Evolutionary conservation across 371 early-diverging fungal genomes (phyloP).

Genomic region (Mucor mucedo): DNA sequence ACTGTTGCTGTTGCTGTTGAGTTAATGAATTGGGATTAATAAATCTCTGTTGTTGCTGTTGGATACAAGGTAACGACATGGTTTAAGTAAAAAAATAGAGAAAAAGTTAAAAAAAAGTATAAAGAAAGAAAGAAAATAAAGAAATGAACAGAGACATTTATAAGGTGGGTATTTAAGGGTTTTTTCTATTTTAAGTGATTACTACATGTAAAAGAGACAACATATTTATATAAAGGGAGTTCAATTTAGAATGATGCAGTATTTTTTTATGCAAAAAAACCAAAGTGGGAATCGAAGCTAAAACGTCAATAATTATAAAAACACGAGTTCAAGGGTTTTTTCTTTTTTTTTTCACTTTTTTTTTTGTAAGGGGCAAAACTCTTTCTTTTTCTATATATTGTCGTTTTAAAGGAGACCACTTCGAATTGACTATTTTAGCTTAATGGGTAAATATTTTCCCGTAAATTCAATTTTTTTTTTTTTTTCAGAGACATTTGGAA

Average conservation of each 20-base stretch:
- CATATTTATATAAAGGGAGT: conserved; percentile 19
- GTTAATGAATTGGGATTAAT: conserved; percentile 33
- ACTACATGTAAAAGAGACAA: background rate
- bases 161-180: conserved; percentile 15
- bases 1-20: conserved; percentile 16
- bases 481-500: no score
- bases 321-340: conserved; percentile 23
- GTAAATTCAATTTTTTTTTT: no score
- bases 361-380: background rate
- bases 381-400: no score
- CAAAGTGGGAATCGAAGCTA: conserved; percentile 26
- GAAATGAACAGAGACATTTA: conserved; percentile 13
- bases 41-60: conserved; percentile 25
- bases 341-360: no score
- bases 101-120: conserved; percentile 3
- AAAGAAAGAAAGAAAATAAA: conserved; percentile 12
- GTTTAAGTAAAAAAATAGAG: background rate
- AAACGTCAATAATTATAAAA: conserved; percentile 22
- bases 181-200: conserved; percentile 27
- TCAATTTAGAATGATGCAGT: conserved; percentile 30
- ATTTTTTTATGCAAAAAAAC: conserved; percentile 11
- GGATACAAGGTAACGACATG: conserved; percentile 38
- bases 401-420: no score
- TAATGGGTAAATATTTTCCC: no score
- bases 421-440: no score